phyloP scores from a whole-genome alignment of 805 yeast species.

The Lachancea thermotolerans region DNA sequence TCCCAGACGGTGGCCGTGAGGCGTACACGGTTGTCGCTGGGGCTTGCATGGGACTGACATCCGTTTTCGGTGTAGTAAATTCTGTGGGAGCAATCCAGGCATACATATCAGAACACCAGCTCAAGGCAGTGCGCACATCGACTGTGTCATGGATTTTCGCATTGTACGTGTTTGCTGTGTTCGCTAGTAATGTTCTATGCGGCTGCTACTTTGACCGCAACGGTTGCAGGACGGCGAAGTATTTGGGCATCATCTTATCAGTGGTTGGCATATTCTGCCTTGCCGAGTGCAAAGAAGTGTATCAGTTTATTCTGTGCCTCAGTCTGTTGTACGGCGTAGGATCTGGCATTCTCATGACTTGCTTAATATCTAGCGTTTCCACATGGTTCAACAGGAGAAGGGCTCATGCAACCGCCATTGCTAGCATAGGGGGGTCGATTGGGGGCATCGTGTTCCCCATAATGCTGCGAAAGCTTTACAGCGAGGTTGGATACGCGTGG shows the following conservation, averaged over 20 bases:
- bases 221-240: conserved; percentile 37
- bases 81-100: conserved; percentile 57
- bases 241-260: conserved; percentile 34
- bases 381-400: conserved; percentile 41
- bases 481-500: conserved; percentile 46
- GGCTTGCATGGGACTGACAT: conserved; percentile 46
- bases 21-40: conserved; percentile 54
- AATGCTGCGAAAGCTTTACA: conserved; percentile 34
- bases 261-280: conserved; percentile 39
- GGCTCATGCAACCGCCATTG: conserved; percentile 40
- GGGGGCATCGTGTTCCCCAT: conserved; percentile 47
- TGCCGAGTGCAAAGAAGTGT: conserved; percentile 38
- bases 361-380: conserved; percentile 39
- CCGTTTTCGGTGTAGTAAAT: conserved; percentile 50
- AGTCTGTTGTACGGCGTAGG: conserved; percentile 44
- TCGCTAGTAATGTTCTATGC: conserved; percentile 33
- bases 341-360: conserved; percentile 36
- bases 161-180: conserved; percentile 24
- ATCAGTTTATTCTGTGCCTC: conserved; percentile 48
- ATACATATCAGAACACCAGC: conserved; percentile 47
- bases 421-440: conserved; percentile 44
- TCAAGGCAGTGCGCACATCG: conserved; percentile 38
- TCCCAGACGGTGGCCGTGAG: conserved; percentile 49
- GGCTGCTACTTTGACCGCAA: conserved; percentile 42
- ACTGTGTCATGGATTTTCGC: conserved; percentile 53